Evolutionary conservation across 1,139 yeast species (phyloP), one percentile per base, ranked within the genome.

Genomic region (Pichia sp.): DNA sequence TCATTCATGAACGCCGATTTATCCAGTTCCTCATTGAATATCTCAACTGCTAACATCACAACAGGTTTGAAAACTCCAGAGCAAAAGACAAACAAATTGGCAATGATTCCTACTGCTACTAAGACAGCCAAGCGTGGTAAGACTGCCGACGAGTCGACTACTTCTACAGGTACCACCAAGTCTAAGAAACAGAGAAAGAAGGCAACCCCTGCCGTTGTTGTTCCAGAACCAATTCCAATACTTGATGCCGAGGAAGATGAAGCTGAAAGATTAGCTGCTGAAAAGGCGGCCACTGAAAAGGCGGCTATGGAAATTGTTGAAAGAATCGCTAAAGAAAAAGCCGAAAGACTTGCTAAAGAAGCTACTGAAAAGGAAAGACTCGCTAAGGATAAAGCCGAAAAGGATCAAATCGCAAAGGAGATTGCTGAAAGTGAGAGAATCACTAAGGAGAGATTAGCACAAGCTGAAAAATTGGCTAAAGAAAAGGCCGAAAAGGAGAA

Each of bases 401-500:
- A 35, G 12, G 24, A 31, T 9, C 20, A n/a, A 24, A 4, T 42
- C 9, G 47, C 28, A 14, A 30, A 44, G 17, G 51, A 44, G 17
- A 51, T 43, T n/a, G 39, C 34, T 5, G 42, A 60, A 61, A 21
- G 53, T 21, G 43, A 37, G n/a, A 20, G 11, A 32, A 1, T 10
- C 4, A 36, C 27, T 12, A 32, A 33, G 6, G 38, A 40, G 17
- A 28, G n/a, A 12, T 10, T 10, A 28, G 31, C 10, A 18, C 7
- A 40, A n/a, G 38, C 43, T n/a, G 42, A 40, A 22, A 40, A 20
- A 22, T 6, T 8, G 15, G 37, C 37, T 19, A 28, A 34, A 27
- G 45, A 30, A 28, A 36, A 30, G 24, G 20, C 27, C 7, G 34
- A 31, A 19, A 47, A 37, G 17, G 46, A 32, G 15, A 37, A 36